phyloP scores from a whole-genome alignment of 2,329 filamentous ascomycete genomes.

The Monosporascus sp. region DNA sequence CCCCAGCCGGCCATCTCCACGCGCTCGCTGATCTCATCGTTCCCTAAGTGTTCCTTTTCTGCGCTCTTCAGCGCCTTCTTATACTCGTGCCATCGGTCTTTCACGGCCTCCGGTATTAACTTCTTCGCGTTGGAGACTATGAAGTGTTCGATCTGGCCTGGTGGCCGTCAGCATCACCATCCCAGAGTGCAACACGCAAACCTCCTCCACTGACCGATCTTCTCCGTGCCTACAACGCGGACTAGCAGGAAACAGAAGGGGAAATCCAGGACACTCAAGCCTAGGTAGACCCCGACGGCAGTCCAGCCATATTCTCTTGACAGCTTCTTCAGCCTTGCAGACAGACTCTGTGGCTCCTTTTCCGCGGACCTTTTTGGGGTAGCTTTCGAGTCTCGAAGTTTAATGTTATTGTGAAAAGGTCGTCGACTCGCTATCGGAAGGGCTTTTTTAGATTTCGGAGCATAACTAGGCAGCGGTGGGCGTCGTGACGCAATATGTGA shows the following conservation, averaged over 20 bases:
- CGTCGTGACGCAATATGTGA: constrained; percentile 6
- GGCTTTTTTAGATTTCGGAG: constrained; percentile 7
- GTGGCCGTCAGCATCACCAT: constrained; percentile 6
- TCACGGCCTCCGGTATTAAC: constrained; percentile 54
- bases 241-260: constrained; percentile 93
- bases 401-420: constrained; percentile 20
- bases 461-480: constrained; percentile 6
- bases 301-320: constrained; percentile 93
- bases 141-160: constrained; percentile 60
- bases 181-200: not conserved
- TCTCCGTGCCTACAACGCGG: constrained; percentile 73
- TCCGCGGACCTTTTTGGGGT: constrained; percentile 10
- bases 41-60: constrained; percentile 37
- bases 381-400: constrained; percentile 18
- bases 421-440: constrained; percentile 14
- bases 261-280: constrained; percentile 80
- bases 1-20: constrained; percentile 53
- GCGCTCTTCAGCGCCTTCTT: constrained; percentile 41
- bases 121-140: constrained; percentile 55
- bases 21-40: constrained; percentile 37
- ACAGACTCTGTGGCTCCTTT: constrained; percentile 42
- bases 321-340: constrained; percentile 72
- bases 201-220: constrained; percentile 59
- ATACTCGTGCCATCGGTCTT: constrained; percentile 47
- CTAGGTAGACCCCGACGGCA: constrained; percentile 84